Percentiles rank a stretch among this genome's conserved stretches.
Conservation (phyloP, 1,139 yeast species). For the Kurtzmaniella quercitrusa region DNA sequence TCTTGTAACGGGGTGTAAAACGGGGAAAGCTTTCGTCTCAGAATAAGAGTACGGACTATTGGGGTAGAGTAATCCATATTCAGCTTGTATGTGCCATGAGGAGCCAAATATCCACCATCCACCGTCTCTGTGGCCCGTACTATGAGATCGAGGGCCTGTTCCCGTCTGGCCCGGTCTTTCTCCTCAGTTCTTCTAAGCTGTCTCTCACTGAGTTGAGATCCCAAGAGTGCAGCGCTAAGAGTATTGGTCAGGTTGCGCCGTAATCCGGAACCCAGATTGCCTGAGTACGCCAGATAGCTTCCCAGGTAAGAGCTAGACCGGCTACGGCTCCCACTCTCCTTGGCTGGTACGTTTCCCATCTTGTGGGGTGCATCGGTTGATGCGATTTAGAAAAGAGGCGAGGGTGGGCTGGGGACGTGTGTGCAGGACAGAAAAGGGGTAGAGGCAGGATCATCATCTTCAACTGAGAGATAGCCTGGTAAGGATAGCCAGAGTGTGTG, state of each 20-base stretch:
- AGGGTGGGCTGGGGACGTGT: background rate
- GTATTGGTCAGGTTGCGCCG: conserved; percentile 2
- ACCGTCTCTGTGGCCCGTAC: conserved; percentile 59
- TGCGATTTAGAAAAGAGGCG: background rate
- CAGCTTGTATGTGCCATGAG: conserved; percentile 78
- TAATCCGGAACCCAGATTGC: background rate
- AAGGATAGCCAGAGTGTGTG: background rate
- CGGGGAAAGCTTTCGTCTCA: conserved; percentile 69
- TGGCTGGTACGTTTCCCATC: conserved; percentile 63
- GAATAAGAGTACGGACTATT: conserved; percentile 62
- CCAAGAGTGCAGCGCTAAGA: background rate
- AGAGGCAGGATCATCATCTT: background rate
- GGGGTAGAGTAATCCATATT: conserved; percentile 72
- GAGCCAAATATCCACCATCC: conserved; percentile 81
- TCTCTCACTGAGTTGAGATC: conserved; percentile 10
- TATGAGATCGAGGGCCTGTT: conserved; percentile 52
- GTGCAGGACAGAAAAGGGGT: background rate
- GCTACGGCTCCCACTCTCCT: conserved; percentile 31
- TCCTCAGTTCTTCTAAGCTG: conserved; percentile 40
- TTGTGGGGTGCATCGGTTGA: conserved; percentile 1
- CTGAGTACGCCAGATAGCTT: conserved; percentile 1
- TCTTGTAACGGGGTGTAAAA: conserved; percentile 89
- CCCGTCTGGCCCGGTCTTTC: conserved; percentile 47
- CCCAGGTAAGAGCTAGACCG: conserved; percentile 8
- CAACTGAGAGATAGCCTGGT: background rate